Conservation (phyloP, 768 basidiomycete genomes). For the Tylopilus plumbeoviolaceoides region DNA sequence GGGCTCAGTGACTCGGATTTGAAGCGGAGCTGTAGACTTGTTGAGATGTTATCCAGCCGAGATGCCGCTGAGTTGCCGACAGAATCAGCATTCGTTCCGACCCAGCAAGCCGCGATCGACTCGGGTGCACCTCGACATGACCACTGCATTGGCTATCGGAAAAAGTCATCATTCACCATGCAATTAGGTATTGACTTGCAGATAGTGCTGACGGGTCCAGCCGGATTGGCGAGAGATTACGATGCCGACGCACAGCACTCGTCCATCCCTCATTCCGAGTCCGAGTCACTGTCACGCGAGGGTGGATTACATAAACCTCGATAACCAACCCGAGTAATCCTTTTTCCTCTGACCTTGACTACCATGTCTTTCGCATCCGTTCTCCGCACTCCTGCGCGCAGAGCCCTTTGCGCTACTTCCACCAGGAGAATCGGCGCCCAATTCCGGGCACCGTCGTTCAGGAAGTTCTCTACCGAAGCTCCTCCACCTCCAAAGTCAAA, state of each 20-base stretch:
- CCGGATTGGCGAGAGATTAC: background rate
- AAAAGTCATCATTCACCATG: background rate
- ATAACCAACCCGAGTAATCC: conserved; percentile 7
- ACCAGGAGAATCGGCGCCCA: conserved; percentile 24
- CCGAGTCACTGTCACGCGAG: background rate
- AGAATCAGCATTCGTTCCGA: too few relatives aligned
- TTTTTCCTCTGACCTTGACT: background rate
- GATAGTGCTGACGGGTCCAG: background rate
- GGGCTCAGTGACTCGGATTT: too few relatives aligned
- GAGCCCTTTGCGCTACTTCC: conserved; percentile 32
- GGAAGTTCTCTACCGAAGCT: too few relatives aligned
- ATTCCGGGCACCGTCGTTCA: conserved; percentile 35
- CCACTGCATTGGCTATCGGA: too few relatives aligned
- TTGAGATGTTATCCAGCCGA: background rate
- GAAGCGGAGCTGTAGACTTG: background rate
- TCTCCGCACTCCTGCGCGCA: too few relatives aligned
- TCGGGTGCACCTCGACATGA: background rate
- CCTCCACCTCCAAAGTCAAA: too few relatives aligned
- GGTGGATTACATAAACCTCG: conserved; percentile 18
- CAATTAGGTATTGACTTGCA: background rate
- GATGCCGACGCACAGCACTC: background rate
- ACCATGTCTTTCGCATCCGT: conserved; percentile 61
- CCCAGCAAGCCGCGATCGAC: too few relatives aligned
- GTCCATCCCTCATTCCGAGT: conserved; percentile 10
- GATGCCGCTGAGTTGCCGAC: background rate